phyloP scores from a whole-genome alignment of 768 basidiomycete genomes.

The Ramaria sp. region DNA sequence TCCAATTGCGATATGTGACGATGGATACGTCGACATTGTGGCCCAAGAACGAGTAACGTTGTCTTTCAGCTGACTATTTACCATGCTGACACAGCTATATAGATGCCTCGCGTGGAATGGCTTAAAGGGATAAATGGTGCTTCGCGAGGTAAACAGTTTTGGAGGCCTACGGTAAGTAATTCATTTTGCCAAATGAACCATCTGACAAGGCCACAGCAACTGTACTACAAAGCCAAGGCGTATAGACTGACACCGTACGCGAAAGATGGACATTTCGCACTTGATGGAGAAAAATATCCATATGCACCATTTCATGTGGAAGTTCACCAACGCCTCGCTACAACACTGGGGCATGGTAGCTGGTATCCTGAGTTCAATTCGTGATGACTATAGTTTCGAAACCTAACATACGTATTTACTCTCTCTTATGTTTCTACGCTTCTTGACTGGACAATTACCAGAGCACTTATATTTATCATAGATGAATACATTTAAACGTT shows the following conservation, averaged over 20 bases:
- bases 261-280: slow-evolving; percentile 42
- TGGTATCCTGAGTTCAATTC: slow-evolving; percentile 1
- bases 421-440: neutral
- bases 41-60: slow-evolving; percentile 50
- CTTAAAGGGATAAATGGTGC: slow-evolving; percentile 48
- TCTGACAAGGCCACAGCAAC: slow-evolving; percentile 33
- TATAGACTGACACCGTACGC: slow-evolving; percentile 58
- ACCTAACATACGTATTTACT: neutral
- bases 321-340: slow-evolving; percentile 49
- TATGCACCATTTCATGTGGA: slow-evolving; percentile 71
- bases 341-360: slow-evolving; percentile 13
- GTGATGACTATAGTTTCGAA: neutral
- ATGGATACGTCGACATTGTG: slow-evolving; percentile 66
- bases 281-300: slow-evolving; percentile 74
- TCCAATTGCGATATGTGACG: slow-evolving; percentile 69
- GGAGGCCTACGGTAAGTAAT: slow-evolving; percentile 43
- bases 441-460: neutral
- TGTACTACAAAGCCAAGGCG: slow-evolving; percentile 63
- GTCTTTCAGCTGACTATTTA: neutral
- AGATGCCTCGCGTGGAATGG: slow-evolving; percentile 43
- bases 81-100: neutral
- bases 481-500: no score
- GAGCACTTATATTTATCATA: no score
- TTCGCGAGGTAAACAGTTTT: slow-evolving; percentile 48
- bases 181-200: neutral